Evolutionary conservation across 768 basidiomycete genomes (phyloP), one percentile per base, ranked within the genome.

Genomic region (Trametes villosa): DNA sequence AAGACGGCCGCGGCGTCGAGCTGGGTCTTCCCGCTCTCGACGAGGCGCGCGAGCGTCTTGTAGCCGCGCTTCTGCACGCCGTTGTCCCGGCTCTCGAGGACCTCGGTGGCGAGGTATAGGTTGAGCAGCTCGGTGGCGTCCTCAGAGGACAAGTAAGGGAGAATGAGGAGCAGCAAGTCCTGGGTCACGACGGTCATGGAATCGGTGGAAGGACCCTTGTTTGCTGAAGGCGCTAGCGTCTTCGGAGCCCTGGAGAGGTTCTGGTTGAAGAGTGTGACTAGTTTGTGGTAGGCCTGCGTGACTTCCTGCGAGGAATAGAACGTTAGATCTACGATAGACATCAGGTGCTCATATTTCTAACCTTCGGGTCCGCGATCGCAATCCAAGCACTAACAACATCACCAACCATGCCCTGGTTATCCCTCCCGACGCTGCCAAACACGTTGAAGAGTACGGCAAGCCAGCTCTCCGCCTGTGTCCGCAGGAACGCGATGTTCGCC

Each of bases 31-130:
- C 79, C 81, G 52, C 78, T 78, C 68, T 89, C 88, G n/a, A 88
- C 74, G 41, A 94, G 72, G 65, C 88, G 88, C 31, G 88, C 81
- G 17, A 98, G 80, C 18, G 91, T 86, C 70, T 96, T 91, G 77
- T 98, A 98, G 9, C 88, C 92, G 66, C 96, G 92, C 76, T 99
- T 99, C 77, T 98, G 96, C 6, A 96, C 87, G 3, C 87, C 93
- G 51, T 91, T 91, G 68, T 98, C 94, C 66, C 79, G 84, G 67
- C 86, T 86, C 53, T 83, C 83, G 6, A 98, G 78, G 24, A 97
- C 83, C 30, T 86, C 83, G 1, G 80, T 71, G 0, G 83, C 79
- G n/a, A 92, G 77, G 57, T 84, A 90, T n/a, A 88, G 75, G 26
- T 83, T 78, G 72, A 93, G 89, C 17, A 97, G 78, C 0, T 81